Percentiles rank a stretch among this genome's conserved stretches.
These are phyloP conservation scores for Arthromyces matolae DNA, from an alignment of 768 basidiomycete species.

Conservation along the genomic window DNA sequence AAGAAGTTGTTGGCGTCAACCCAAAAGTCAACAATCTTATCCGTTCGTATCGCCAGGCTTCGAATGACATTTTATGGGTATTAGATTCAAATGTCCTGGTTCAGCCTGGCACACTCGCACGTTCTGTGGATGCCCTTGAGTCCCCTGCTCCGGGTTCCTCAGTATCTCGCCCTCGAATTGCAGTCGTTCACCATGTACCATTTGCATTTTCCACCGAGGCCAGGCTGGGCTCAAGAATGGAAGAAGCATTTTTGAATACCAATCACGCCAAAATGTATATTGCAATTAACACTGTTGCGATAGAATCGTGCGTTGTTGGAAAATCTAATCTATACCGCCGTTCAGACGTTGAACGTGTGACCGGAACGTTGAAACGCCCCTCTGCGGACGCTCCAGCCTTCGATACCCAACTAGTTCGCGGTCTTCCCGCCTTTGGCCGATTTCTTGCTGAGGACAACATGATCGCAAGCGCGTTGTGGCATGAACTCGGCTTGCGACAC, in stretches of 20 bases:
- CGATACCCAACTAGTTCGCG: slow-evolving; percentile 35
- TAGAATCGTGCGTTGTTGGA: slow-evolving; percentile 95
- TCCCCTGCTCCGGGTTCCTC: slow-evolving; percentile 32
- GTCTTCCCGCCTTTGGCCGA: slow-evolving; percentile 77
- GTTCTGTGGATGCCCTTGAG: slow-evolving; percentile 76
- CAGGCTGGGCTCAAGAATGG: slow-evolving; percentile 75
- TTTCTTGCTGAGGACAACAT: slow-evolving; percentile 98
- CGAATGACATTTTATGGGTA: slow-evolving; percentile 92
- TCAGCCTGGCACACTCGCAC: slow-evolving; percentile 72
- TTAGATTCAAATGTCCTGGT: slow-evolving; percentile 93
- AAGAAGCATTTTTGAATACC: slow-evolving; percentile 93
- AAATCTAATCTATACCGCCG: slow-evolving; percentile 94
- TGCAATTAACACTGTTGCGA: slow-evolving; percentile 82
- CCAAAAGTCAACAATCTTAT: slow-evolving; percentile 98
- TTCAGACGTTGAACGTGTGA: slow-evolving; percentile 77
- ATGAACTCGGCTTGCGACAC: slow-evolving; percentile 85
- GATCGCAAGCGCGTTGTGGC: slow-evolving; percentile 91
- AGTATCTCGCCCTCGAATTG: slow-evolving; percentile 46
- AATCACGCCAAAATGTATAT: slow-evolving; percentile 99
- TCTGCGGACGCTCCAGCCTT: slow-evolving; percentile 11
- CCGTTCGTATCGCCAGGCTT: slow-evolving; percentile 74
- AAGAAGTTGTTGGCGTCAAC: slow-evolving; percentile 84
- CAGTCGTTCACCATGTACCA: slow-evolving; percentile 93
- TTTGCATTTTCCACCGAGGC: slow-evolving; percentile 74
- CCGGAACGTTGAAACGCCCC: slow-evolving; percentile 57